Conservation (phyloP, 495 filamentous ascomycete species). For the Podospora tetraspora region DNA sequence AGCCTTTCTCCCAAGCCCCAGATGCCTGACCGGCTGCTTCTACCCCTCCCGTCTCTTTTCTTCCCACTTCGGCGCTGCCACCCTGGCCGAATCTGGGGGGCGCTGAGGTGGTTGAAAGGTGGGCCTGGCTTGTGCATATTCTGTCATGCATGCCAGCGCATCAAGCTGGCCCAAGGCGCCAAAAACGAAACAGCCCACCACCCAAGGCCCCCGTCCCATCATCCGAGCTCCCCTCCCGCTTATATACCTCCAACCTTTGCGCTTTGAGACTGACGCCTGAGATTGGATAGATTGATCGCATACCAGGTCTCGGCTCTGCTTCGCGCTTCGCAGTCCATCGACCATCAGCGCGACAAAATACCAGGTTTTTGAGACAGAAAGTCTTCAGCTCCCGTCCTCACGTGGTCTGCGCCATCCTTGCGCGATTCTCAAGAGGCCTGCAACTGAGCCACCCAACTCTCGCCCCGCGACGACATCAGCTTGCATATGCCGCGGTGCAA, state of each 20-base stretch:
- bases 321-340: background rate
- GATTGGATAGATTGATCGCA: conserved; percentile 17
- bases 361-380: background rate
- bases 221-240: conserved; percentile 30
- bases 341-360: background rate
- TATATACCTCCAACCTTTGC: conserved; percentile 28
- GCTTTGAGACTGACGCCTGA: conserved; percentile 37
- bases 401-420: conserved; percentile 38
- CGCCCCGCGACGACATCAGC: conserved; percentile 52
- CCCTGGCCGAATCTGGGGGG: conserved; percentile 22
- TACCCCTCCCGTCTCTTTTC: conserved; percentile 9
- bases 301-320: background rate
- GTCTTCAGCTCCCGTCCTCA: conserved; percentile 30
- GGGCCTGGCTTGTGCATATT: conserved; percentile 50
- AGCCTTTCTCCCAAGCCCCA: conserved; percentile 5
- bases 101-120: conserved; percentile 39
- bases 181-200: conserved; percentile 38
- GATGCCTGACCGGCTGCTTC: conserved; percentile 11
- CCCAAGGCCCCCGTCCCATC: conserved; percentile 31
- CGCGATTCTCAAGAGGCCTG: conserved; percentile 28
- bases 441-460: conserved; percentile 42
- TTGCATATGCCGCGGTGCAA: conserved; percentile 55
- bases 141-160: conserved; percentile 56
- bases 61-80: conserved; percentile 20
- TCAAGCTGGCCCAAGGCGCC: conserved; percentile 46